Base-by-base conservation (phyloP, 495 filamentous ascomycete genomes). In the Trichoderma gamsii region DNA sequence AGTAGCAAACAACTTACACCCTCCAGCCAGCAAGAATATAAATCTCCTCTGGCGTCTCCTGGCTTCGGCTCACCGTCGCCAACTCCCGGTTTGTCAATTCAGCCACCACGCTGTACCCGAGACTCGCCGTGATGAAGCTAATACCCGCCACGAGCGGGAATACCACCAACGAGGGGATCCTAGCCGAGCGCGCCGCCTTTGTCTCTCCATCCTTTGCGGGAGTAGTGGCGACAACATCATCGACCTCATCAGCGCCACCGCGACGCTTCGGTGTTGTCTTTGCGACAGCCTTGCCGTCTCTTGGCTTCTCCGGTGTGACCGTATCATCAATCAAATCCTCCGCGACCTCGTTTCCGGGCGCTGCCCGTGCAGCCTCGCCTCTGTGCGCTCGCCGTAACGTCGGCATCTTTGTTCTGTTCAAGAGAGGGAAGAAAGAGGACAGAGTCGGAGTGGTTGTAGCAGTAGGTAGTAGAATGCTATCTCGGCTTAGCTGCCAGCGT, bases 101-200 rank as follows among this genome's bases (percentile, higher is more conserved):
- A 29, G 84, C 78, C 3, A 84, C 77, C 18, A 88, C 65, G 18
- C 84, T 81, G 70, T 88, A 87, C 1, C 88, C 78, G 3, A 85
- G 64, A 0, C 84, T 80, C 69, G 84, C 86, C 27, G 91, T 67
- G 25, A 77, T 73, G 61, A 93, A 78, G 77, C 87, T 94, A 68
- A 89, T 74, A 16, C 88, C 61, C 13, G 89, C 82, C 4, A 89
- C 81, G 3, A 93, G 79, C 23, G 83, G 79, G 71, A 93, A 91
- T 44, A 87, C 85, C 7, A 86, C 72, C 11, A 73, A 69, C 25
- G 75, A 71, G 3, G 89, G 88, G n/a, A 89, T 75, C 29, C 76
- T 80, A 15, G 76, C 78, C n/a, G 72, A 64, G 64, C 41, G 70
- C 32, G 69, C 52, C 16, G 66, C 59, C 7, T 59, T 38, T n/a